phyloP scores from a whole-genome alignment of 2,329 filamentous ascomycete genomes.

The Bimuria novae-zelandiae region DNA sequence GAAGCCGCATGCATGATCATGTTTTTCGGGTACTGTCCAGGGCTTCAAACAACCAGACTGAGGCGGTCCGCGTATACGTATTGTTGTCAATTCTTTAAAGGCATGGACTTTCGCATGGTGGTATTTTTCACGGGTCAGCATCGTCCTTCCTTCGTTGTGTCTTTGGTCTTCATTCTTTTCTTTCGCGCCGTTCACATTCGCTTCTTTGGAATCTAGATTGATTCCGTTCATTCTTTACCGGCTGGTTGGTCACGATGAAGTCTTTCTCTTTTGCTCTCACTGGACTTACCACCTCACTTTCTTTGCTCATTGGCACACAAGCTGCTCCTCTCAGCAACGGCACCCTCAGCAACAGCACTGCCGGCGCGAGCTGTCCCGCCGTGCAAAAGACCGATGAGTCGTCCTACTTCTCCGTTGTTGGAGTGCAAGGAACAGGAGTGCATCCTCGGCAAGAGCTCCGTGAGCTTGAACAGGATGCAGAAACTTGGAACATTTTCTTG shows the following conservation, averaged over 20 bases:
- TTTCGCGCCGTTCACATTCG: constrained; percentile 18
- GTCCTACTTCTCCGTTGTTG: constrained; percentile 38
- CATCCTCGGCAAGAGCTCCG: constrained; percentile 34
- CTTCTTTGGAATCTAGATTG: constrained; percentile 28
- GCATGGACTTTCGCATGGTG: neutral
- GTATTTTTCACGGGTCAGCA: constrained; percentile 8
- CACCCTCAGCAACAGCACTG: neutral
- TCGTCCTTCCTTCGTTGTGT: constrained; percentile 30
- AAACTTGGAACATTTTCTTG: constrained; percentile 40
- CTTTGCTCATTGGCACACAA: constrained; percentile 20
- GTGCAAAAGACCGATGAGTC: constrained; percentile 24
- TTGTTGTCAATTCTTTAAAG: constrained; percentile 13
- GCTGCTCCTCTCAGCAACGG: constrained; percentile 25
- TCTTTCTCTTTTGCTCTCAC: constrained; percentile 28
- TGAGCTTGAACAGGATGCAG: constrained; percentile 36
- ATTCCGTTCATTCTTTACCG: constrained; percentile 33
- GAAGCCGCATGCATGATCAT: constrained; percentile 23
- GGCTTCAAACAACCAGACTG: constrained; percentile 19
- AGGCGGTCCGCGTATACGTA: constrained; percentile 17
- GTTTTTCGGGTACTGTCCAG: constrained; percentile 16
- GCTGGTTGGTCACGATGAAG: constrained; percentile 33
- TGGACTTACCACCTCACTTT: constrained; percentile 22
- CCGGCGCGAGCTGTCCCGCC: constrained; percentile 24
- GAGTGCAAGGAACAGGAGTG: constrained; percentile 37
- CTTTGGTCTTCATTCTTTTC: constrained; percentile 31